These are phyloP conservation scores for Grigorovia transvaalensis DNA, from an alignment of 805 yeast genomes.

Conservation along the genomic window DNA sequence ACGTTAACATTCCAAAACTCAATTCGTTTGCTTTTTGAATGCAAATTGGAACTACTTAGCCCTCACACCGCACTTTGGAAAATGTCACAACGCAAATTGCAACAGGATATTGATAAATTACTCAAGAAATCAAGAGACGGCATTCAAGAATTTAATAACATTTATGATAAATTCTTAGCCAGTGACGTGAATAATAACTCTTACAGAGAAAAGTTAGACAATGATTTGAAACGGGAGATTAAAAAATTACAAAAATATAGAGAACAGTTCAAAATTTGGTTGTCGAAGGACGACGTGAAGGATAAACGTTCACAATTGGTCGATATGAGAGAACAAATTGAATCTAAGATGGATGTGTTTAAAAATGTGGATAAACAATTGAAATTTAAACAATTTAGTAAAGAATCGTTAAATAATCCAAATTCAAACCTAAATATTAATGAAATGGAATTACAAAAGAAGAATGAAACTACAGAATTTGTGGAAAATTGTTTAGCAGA, in stretches of 20 bases:
- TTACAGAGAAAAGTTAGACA: constrained; percentile 87
- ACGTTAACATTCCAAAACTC: too few relatives aligned
- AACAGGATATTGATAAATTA: constrained; percentile 82
- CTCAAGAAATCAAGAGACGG: constrained; percentile 91
- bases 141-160: constrained; percentile 68
- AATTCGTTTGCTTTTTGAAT: too few relatives aligned
- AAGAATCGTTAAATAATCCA: constrained; percentile 78
- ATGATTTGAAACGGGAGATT: constrained; percentile 87
- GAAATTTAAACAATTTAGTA: constrained; percentile 89
- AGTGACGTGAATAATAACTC: constrained; percentile 60
- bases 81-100: constrained; percentile 40
- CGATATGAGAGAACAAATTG: constrained; percentile 65
- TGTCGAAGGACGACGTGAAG: constrained; percentile 82
- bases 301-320: constrained; percentile 48
- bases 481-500: constrained; percentile 66
- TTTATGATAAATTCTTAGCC: constrained; percentile 73
- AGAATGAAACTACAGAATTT: constrained; percentile 58
- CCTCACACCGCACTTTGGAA: too few relatives aligned
- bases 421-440: constrained; percentile 58
- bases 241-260: constrained; percentile 87
- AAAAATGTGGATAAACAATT: constrained; percentile 87
- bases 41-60: too few relatives aligned
- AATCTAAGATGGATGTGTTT: constrained; percentile 85
- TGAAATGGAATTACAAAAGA: constrained; percentile 46
- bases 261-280: constrained; percentile 93